Evolutionary conservation across 208 protist genomes (phyloP).

Genomic region (Acanthamoeba sp.): DNA sequence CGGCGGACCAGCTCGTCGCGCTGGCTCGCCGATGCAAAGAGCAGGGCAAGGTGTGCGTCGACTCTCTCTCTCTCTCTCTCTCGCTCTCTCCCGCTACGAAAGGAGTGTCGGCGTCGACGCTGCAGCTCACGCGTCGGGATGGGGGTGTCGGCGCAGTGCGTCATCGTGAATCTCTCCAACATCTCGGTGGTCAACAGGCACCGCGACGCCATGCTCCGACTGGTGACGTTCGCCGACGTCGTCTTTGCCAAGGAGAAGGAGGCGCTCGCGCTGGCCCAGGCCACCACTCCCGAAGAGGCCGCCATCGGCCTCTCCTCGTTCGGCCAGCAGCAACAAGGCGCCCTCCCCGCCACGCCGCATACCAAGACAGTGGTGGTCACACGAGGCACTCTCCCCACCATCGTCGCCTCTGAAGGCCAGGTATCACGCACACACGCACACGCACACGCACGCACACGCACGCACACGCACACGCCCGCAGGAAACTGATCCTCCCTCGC

Average conservation of each 20-base stretch:
- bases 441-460: not conserved
- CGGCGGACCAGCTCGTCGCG: not conserved
- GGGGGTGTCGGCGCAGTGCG: not conserved
- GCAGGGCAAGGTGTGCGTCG: not conserved
- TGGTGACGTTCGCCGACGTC: not conserved
- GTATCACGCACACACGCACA: not conserved
- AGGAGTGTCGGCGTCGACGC: too few relatives aligned
- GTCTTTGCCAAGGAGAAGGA: constrained; percentile 54
- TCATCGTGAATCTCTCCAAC: constrained; percentile 23
- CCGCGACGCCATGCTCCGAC: not conserved
- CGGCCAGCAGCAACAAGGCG: constrained; percentile 88
- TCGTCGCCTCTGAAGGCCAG: constrained; percentile 88
- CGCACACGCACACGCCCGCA: not conserved
- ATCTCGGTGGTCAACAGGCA: constrained; percentile 24
- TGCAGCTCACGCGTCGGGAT: not conserved
- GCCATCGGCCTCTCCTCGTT: constrained; percentile 89
- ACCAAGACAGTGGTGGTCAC: constrained; percentile 95
- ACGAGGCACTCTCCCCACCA: constrained; percentile 92
- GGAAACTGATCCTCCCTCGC: not conserved
- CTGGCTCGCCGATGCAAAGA: not conserved
- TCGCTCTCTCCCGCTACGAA: too few relatives aligned
- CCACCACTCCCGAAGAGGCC: not conserved
- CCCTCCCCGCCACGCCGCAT: constrained; percentile 80
- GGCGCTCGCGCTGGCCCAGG: not conserved
- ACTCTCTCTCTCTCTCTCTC: not conserved